phyloP scores from a whole-genome alignment of 208 protist species.

The Leishmania arabica region DNA sequence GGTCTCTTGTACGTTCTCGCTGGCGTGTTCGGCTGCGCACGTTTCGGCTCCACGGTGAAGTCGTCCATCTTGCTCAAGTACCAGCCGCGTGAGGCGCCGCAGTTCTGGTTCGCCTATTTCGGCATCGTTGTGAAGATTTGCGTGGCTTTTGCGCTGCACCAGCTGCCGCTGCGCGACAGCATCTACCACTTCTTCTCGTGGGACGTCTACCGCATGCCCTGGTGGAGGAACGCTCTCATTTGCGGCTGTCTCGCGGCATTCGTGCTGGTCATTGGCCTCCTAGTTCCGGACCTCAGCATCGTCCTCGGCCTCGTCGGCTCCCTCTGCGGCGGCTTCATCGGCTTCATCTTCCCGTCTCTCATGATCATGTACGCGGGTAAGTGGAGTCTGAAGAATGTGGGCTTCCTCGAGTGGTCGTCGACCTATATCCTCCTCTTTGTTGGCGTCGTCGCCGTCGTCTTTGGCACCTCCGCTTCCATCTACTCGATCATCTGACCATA shows the following conservation, averaged over 20 bases:
- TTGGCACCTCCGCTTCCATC: slow-evolving; percentile 63
- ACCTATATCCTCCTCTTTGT: slow-evolving; percentile 59
- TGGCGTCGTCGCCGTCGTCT: slow-evolving; percentile 52
- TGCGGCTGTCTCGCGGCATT: slow-evolving; percentile 32
- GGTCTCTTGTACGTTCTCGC: slow-evolving; percentile 66
- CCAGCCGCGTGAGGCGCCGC: slow-evolving; percentile 44
- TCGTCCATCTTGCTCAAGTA: slow-evolving; percentile 69
- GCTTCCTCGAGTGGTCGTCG: slow-evolving; percentile 36
- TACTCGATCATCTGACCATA: slow-evolving; percentile 31
- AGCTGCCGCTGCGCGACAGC: slow-evolving; percentile 60
- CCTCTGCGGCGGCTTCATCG: slow-evolving; percentile 77
- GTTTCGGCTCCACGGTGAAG: slow-evolving; percentile 54
- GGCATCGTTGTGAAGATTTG: slow-evolving; percentile 77
- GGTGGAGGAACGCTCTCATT: slow-evolving; percentile 50
- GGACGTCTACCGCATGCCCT: slow-evolving; percentile 56
- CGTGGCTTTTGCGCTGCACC: slow-evolving; percentile 63
- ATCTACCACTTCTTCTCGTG: slow-evolving; percentile 56
- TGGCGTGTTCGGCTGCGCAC: slow-evolving; percentile 72
- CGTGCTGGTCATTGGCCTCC: slow-evolving; percentile 59
- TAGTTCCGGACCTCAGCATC: slow-evolving; percentile 72
- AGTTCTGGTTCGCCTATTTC: slow-evolving; percentile 62
- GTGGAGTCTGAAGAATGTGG: slow-evolving; percentile 40
- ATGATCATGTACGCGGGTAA: slow-evolving; percentile 69
- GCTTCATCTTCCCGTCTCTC: slow-evolving; percentile 71
- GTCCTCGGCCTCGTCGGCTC: slow-evolving; percentile 80